phyloP scores from a whole-genome alignment of 192 early-diverging fungal genomes.

The Coemansia sp. region DNA sequence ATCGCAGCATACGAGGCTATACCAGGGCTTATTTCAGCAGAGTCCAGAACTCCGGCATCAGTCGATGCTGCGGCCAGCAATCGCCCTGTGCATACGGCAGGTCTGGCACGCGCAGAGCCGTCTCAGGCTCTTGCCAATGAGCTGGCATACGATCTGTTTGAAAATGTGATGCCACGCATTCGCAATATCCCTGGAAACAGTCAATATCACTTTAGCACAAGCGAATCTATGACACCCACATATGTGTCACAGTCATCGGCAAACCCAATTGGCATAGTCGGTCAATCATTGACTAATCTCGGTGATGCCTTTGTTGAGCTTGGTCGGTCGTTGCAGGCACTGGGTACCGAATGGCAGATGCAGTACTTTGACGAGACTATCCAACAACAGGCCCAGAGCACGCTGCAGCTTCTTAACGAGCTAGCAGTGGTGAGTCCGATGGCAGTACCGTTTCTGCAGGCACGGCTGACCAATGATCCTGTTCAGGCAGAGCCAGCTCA shows the following conservation, averaged over 20 bases:
- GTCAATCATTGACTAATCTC: slow-evolving; percentile 21
- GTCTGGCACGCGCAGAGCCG: slow-evolving; percentile 8
- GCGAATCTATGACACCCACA: slow-evolving; percentile 5
- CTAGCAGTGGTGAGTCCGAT: slow-evolving; percentile 17
- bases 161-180: slow-evolving; percentile 25
- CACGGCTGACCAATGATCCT: slow-evolving; percentile 3
- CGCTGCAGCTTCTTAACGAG: slow-evolving; percentile 17
- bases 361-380: neutral
- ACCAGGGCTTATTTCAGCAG: slow-evolving; percentile 17
- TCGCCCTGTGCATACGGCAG: neutral
- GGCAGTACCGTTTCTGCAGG: slow-evolving; percentile 30
- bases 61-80: neutral
- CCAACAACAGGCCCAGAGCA: slow-evolving; percentile 16
- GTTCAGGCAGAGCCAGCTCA: neutral
- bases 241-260: slow-evolving; percentile 20
- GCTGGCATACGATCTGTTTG: slow-evolving; percentile 30
- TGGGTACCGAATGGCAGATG: slow-evolving; percentile 36
- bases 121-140: slow-evolving; percentile 41
- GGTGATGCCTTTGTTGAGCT: slow-evolving; percentile 45
- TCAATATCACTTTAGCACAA: slow-evolving; percentile 17
- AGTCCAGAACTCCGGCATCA: neutral
- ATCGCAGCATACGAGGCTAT: slow-evolving; percentile 18
- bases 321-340: slow-evolving; percentile 31
- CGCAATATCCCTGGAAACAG: slow-evolving; percentile 31
- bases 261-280: slow-evolving; percentile 16